These are phyloP conservation scores for Wilhelminamyces savonicus DNA, from an alignment of 805 yeast genomes.

Conservation along the genomic window DNA sequence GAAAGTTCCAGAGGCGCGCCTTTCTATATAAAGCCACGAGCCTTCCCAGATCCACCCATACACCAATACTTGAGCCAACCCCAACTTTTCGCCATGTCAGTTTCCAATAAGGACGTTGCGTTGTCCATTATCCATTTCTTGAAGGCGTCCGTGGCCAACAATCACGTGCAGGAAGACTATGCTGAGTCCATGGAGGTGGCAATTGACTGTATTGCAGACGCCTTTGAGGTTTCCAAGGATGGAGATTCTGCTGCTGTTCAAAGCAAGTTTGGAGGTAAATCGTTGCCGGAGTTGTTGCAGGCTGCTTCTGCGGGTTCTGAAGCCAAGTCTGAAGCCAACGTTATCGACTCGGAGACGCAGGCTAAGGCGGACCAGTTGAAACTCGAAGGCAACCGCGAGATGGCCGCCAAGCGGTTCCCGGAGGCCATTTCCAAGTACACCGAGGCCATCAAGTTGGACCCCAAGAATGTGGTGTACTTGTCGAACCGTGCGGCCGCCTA, in stretches of 20 bases:
- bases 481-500: conserved; percentile 98
- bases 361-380: conserved; percentile 81
- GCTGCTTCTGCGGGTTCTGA: conserved; percentile 16
- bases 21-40: too few species aligned
- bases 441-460: conserved; percentile 65
- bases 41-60: too few species aligned
- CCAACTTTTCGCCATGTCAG: too few species aligned
- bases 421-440: conserved; percentile 75
- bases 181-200: conserved; percentile 91
- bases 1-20: too few species aligned
- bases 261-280: conserved; percentile 41
- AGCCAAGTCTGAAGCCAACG: conserved; percentile 16
- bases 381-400: conserved; percentile 81
- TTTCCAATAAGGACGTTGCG: conserved; percentile 60
- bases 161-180: conserved; percentile 69
- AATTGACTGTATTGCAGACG: conserved; percentile 84
- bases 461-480: conserved; percentile 73
- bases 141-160: conserved; percentile 49
- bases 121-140: conserved; percentile 71
- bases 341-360: conserved; percentile 47
- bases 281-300: conserved; percentile 40
- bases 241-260: conserved; percentile 29
- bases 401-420: conserved; percentile 69
- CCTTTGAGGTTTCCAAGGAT: conserved; percentile 62
- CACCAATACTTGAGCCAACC: too few species aligned